A percentile compares a stretch with the other conserved stretches of the same genome.
phyloP scores from a whole-genome alignment of 2,329 filamentous ascomycete species.

The Aspergillus intermedius region DNA sequence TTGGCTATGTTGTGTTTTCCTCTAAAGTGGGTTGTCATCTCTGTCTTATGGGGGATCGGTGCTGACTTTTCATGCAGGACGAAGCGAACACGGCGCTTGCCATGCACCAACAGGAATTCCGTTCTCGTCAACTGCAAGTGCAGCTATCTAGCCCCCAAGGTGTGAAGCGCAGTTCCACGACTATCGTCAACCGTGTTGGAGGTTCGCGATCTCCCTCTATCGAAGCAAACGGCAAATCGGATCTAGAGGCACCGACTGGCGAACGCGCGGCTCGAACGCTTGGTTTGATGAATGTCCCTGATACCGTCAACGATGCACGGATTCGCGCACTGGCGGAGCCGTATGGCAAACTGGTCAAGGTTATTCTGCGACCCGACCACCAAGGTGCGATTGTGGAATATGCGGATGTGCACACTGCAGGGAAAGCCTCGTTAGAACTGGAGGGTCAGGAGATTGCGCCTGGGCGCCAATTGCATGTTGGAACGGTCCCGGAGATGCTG shows the following conservation, averaged over 20 bases:
- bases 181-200: constrained; percentile 38
- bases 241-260: constrained; percentile 35
- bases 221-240: constrained; percentile 27
- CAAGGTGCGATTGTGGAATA: constrained; percentile 85
- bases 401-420: constrained; percentile 60
- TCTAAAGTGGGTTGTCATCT: constrained; percentile 44
- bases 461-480: constrained; percentile 40
- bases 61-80: constrained; percentile 39
- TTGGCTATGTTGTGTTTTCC: constrained; percentile 71
- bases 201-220: constrained; percentile 30
- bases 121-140: constrained; percentile 61
- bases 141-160: constrained; percentile 44
- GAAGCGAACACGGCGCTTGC: constrained; percentile 59
- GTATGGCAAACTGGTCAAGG: constrained; percentile 64
- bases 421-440: constrained; percentile 48
- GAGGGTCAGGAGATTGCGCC: constrained; percentile 41
- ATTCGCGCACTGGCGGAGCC: constrained; percentile 66
- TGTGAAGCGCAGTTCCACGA: constrained; percentile 39
- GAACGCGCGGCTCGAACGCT: constrained; percentile 62
- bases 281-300: constrained; percentile 76
- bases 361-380: constrained; percentile 73
- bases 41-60: background rate
- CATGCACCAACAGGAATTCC: constrained; percentile 65
- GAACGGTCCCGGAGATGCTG: constrained; percentile 48
- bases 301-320: constrained; percentile 84